Evolutionary conservation across 371 early-diverging fungal species (phyloP).

Genomic region (Dinochytrium kinnereticum): DNA sequence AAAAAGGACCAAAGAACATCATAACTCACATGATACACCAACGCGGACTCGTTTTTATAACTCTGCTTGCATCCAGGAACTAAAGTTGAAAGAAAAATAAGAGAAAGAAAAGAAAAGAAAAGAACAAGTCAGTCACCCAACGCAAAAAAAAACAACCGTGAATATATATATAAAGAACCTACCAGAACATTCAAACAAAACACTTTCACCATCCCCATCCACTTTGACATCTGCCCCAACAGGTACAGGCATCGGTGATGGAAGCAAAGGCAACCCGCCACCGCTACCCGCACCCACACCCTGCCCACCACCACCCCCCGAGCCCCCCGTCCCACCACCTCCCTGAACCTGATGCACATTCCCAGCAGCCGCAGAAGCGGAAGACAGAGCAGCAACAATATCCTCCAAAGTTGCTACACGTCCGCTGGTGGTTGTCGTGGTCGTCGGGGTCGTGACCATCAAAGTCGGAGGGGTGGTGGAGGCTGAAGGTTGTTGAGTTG

Average conservation of each 20-base stretch:
- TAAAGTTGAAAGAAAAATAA: not conserved
- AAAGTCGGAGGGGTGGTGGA: no score
- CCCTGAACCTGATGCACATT: not conserved
- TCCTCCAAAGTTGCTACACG: not conserved
- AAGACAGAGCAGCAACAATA: not conserved
- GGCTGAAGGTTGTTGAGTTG: no score
- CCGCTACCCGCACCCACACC: not conserved
- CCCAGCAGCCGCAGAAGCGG: not conserved
- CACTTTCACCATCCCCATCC: not conserved
- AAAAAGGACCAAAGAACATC: not conserved
- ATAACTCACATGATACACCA: slow-evolving; percentile 8
- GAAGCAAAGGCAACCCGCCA: no score
- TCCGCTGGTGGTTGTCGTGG: not conserved
- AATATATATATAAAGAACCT: no score
- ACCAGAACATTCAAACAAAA: not conserved
- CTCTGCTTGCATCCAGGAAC: not conserved
- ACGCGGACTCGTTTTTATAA: not conserved
- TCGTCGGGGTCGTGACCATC: not conserved
- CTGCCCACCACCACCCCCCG: not conserved
- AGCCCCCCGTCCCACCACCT: not conserved
- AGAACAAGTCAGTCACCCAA: not conserved
- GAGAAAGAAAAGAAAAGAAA: not conserved
- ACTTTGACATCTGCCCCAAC: no score
- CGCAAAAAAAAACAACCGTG: not conserved
- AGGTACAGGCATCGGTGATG: no score